Evolutionary conservation across 2,329 filamentous ascomycete genomes (phyloP), one percentile per base, ranked within the genome.

Genomic region (Teratosphaeriaceae sp.): DNA sequence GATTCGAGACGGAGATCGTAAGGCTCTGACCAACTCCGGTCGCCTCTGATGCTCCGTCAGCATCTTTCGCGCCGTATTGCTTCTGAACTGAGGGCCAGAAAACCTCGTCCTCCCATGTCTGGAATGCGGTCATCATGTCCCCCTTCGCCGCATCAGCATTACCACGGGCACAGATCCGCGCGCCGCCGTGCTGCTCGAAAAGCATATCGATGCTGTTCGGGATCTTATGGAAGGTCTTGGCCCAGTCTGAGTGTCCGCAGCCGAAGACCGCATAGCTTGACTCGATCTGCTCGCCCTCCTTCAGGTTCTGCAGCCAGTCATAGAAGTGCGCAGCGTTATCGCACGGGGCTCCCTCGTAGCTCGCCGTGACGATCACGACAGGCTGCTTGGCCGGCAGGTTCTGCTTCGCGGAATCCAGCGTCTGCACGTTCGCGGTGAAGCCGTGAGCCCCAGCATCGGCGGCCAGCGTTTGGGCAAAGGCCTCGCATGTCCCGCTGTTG

Each of bases 401-500:
- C 37, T 78, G 73, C 15, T 75, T 76, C 0, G 79, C 82, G 0
- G 72, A 68, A 55, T 88, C 81, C 29, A 88, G 70, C 18, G 74
- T 70, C 1, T 82, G 64, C 2, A 51, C 53, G 13, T 67, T 68
- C 4, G 77, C 75, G 3, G 59, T 63, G 60, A 80, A 87, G 0
- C 84, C 84, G 51, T 78, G 77, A 2, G 61, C 60, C 2, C 67
- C 54, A 0, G 82, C 82, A 54, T 79, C 74, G 7, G 72, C 68
- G 0, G 79, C 80, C 9, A 88, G 60, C 21, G 75, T 70, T 48
- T 82, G 74, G 1, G 84, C 79, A 35, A 88, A 71, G 1, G 79
- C 71, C 60, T 88, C 81, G 58, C 84, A 88, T 1, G 84, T 88
- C 0, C 84, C 84, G 2, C 78, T 80, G 57, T 87, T 86, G 15